phyloP scores from a whole-genome alignment of 1,284 basidiomycete genomes.

The Sanghuangporus weigelae region DNA sequence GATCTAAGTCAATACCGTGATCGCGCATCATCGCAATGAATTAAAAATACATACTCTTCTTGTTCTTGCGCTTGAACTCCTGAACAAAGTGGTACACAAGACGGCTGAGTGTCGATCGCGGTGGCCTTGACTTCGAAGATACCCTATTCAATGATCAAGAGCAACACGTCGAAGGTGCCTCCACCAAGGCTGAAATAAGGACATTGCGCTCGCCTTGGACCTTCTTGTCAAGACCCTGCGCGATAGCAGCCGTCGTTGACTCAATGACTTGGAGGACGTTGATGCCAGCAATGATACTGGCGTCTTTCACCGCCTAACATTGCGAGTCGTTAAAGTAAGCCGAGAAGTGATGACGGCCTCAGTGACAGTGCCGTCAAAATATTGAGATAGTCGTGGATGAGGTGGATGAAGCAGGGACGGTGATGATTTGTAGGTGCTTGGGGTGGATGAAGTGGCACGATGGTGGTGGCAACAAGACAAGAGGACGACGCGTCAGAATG shows the following conservation, averaged over 20 bases:
- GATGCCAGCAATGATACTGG: conserved; percentile 84
- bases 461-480: too few relatives aligned
- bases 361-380: conserved; percentile 79
- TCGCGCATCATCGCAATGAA: conserved; percentile 18
- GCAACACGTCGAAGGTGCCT: conserved; percentile 99
- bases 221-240: conserved; percentile 93
- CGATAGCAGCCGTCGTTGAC: conserved; percentile 92
- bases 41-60: conserved; percentile 73
- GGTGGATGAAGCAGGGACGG: conserved; percentile 1
- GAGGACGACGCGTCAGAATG: too few relatives aligned
- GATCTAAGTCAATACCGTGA: conserved; percentile 45
- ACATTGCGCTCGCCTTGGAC: conserved; percentile 86
- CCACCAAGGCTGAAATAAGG: conserved; percentile 96
- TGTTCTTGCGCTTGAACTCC: conserved; percentile 99
- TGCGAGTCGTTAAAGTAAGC: conserved; percentile 99
- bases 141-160: conserved; percentile 96
- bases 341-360: conserved; percentile 92
- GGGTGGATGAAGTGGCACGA: too few relatives aligned
- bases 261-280: conserved; percentile 96
- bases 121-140: conserved; percentile 99
- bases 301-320: conserved; percentile 94
- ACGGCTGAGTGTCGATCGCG: conserved; percentile 98
- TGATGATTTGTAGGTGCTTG: too few relatives aligned
- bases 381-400: conserved; percentile 37
- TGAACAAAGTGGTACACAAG: conserved; percentile 98